Conservation (phyloP, 2,329 filamentous ascomycete genomes). For the Diaporthe nobilis region DNA sequence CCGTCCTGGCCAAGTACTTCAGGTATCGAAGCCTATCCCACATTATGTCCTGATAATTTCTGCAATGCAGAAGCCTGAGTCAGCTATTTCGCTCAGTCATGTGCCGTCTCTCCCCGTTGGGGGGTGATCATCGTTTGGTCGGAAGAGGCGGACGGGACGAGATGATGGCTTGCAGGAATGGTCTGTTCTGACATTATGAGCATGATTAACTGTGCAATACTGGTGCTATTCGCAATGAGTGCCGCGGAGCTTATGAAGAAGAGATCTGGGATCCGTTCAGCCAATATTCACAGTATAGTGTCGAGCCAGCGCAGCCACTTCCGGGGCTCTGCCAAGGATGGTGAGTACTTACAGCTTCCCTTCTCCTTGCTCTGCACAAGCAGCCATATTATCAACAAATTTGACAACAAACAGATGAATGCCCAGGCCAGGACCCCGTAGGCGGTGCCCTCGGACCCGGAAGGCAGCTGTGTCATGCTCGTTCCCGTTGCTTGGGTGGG, state of each 20-base stretch:
- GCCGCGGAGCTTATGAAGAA: conserved; percentile 30
- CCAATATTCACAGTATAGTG: not conserved
- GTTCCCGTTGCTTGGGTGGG: not conserved
- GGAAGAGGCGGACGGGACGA: not conserved
- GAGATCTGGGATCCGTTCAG: conserved; percentile 29
- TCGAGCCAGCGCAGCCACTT: not conserved
- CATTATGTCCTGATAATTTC: conserved; percentile 40
- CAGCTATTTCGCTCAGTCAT: conserved; percentile 1
- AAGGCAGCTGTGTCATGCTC: conserved; percentile 39
- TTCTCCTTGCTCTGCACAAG: conserved; percentile 40
- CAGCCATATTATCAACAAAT: conserved; percentile 39
- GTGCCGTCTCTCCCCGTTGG: not conserved
- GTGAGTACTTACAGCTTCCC: conserved; percentile 37
- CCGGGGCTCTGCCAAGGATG: not conserved
- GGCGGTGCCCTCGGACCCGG: conserved; percentile 34
- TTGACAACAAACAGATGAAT: conserved; percentile 13
- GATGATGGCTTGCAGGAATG: not conserved
- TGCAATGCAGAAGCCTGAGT: conserved; percentile 5
- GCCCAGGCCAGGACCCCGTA: conserved; percentile 35
- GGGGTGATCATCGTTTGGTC: not conserved
- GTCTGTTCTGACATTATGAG: conserved; percentile 32
- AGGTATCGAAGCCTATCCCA: conserved; percentile 23
- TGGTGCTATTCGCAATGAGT: conserved; percentile 34
- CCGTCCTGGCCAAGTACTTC: not conserved
- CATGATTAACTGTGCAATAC: conserved; percentile 35